Evolutionary conservation across 441 rosid genomes (phyloP), one percentile per base, ranked within the genome.

Genomic region (Pelargonium myrrhifolium): DNA sequence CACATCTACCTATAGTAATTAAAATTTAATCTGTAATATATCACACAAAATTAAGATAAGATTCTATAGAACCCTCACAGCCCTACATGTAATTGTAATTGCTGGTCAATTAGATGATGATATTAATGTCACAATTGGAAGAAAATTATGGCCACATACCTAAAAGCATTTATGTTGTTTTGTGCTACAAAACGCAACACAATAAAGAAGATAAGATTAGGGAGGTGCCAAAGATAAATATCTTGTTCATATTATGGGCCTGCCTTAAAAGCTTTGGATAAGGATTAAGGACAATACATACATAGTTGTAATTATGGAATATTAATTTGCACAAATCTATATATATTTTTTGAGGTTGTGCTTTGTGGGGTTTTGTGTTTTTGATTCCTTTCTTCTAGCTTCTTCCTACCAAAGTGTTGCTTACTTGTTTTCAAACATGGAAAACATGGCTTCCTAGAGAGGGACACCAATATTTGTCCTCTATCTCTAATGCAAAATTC

Each of bases 221-320:
- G 56, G 56, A 49, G 56, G 56, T 49, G 56, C n/a, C 56, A 49
- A 49, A 12, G 56, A 49, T 49, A n/a, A 12, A 49, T n/a, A 49
- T 49, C 17, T 49, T 3, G 40, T 14, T 49, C 3, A 3, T 49
- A n/a, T 12, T 4, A 49, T 12, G 56, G 15, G 56, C n/a, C 40
- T 37, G 40, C 40, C 40, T 37, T 37, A 37, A 37, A 37, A 37
- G 9, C 40, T 37, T 37, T 7, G 18, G 56, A 49, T 49, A 49
- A 49, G 56, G 56, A 49, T 49, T 49, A 49, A 4, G 56, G 56
- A 12, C 18, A 4, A 3, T 12, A 12, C 4, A n/a, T 49, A 37
- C 1, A 15, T 49, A n/a, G 17, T 49, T 49, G 56, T 49, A 15
- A n/a, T 49, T 12, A n/a, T 49, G 56, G 56, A 49, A 49, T n/a